A percentile compares a stretch with the other conserved stretches of the same genome.
Conservation (phyloP, 2,329 filamentous ascomycete species). For the Penicillium sp. region DNA sequence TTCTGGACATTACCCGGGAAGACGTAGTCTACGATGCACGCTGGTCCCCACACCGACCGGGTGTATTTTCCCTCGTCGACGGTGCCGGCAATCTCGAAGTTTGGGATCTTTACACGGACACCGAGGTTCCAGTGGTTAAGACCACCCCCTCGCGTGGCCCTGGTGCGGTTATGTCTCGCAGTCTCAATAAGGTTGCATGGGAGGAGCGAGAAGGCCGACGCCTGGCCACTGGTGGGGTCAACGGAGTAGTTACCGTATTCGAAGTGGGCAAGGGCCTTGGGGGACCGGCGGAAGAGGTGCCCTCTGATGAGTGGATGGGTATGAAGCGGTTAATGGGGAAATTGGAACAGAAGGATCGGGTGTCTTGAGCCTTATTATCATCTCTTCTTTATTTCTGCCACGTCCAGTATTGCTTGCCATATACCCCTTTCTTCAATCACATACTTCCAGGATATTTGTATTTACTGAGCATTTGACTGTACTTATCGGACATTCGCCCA, state of each 20-base stretch:
- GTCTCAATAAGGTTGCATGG: conserved; percentile 93
- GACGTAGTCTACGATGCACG: conserved; percentile 95
- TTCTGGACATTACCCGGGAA: conserved; percentile 89
- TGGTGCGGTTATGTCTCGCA: conserved; percentile 72
- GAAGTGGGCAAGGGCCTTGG: conserved; percentile 78
- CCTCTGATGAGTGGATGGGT: conserved; percentile 86
- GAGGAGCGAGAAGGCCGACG: conserved; percentile 84
- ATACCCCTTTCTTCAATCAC: conserved; percentile 24
- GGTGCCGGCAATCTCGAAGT: conserved; percentile 89
- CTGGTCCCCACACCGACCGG: conserved; percentile 93
- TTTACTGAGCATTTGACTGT: not conserved
- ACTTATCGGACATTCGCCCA: not conserved
- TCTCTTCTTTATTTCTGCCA: conserved; percentile 10
- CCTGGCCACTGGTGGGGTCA: conserved; percentile 86
- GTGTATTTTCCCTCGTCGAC: conserved; percentile 92
- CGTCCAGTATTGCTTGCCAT: conserved; percentile 22
- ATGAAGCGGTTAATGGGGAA: conserved; percentile 86
- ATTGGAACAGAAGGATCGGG: conserved; percentile 58
- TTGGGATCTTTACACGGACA: conserved; percentile 91
- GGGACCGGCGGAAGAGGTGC: conserved; percentile 79
- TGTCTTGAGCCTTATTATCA: conserved; percentile 22
- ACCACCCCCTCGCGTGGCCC: conserved; percentile 67
- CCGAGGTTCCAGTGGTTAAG: conserved; percentile 84
- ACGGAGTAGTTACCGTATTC: conserved; percentile 87
- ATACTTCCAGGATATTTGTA: conserved; percentile 7